Conservation (phyloP, 148 eudicot species). For the Bassia scoparia region DNA sequence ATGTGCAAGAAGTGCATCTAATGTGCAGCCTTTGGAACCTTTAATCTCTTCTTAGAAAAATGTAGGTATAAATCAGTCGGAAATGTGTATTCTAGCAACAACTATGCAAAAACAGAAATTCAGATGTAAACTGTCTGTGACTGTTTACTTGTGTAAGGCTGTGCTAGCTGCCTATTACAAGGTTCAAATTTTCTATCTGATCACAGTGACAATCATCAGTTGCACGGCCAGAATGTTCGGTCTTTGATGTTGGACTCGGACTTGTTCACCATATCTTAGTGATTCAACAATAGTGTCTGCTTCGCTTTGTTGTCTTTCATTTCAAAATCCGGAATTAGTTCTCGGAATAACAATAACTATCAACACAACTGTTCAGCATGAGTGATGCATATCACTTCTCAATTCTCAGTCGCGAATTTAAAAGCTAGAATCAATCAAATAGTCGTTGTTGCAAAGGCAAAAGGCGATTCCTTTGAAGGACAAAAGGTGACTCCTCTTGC, state of each 20-base stretch:
- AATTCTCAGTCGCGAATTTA: neutral
- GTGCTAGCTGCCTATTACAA: neutral
- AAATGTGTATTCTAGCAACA: too few relatives aligned
- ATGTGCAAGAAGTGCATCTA: neutral
- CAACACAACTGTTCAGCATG: neutral
- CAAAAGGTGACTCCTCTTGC: slow-evolving; percentile 2
- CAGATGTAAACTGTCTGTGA: neutral
- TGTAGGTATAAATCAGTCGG: too few relatives aligned
- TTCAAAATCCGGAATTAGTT: neutral
- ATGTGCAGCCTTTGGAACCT: neutral
- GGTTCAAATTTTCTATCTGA: neutral
- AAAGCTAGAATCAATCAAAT: neutral
- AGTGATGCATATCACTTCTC: slow-evolving; percentile 8
- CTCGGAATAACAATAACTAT: neutral
- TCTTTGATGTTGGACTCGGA: neutral
- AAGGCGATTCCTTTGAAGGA: slow-evolving; percentile 18
- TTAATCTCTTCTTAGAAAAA: too few relatives aligned
- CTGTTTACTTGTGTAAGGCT: neutral
- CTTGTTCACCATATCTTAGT: neutral
- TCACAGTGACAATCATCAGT: neutral
- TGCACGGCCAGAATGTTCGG: neutral
- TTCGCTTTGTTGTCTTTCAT: neutral
- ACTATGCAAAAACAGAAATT: neutral
- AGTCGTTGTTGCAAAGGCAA: slow-evolving; percentile 4
- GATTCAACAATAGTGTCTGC: neutral